Conservation (phyloP, 1,284 basidiomycete genomes). For the Porogramme epimiltina region DNA sequence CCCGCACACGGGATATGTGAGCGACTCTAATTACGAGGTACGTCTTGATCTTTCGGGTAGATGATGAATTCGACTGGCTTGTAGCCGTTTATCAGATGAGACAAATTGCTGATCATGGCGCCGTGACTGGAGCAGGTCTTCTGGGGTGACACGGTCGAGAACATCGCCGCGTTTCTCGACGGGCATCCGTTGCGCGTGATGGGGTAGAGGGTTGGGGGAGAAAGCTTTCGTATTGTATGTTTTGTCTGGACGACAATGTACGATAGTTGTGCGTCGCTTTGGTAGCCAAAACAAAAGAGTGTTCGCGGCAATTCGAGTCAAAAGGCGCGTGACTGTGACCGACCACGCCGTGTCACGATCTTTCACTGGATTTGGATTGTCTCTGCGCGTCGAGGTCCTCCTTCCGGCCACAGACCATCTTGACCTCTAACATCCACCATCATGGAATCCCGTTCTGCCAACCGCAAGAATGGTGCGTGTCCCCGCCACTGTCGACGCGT, state of each 20-base stretch:
- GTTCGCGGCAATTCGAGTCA: slow-evolving; percentile 2
- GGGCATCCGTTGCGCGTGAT: slow-evolving; percentile 35
- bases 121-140: slow-evolving; percentile 27
- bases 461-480: slow-evolving; percentile 63
- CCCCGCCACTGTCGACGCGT: slow-evolving; percentile 4
- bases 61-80: no score
- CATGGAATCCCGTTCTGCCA: slow-evolving; percentile 35
- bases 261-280: not conserved
- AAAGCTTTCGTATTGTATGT: no score
- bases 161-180: slow-evolving; percentile 50
- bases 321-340: slow-evolving; percentile 29
- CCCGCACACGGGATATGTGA: slow-evolving; percentile 64
- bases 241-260: not conserved
- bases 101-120: not conserved
- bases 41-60: slow-evolving; percentile 13
- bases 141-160: slow-evolving; percentile 48
- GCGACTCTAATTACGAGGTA: slow-evolving; percentile 51
- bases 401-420: slow-evolving; percentile 20
- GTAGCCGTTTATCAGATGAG: not conserved
- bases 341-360: slow-evolving; percentile 29
- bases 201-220: slow-evolving; percentile 15
- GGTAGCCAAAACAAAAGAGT: not conserved
- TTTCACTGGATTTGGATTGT: slow-evolving; percentile 17
- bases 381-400: slow-evolving; percentile 30
- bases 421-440: slow-evolving; percentile 25